phyloP scores from a whole-genome alignment of 768 basidiomycete species.

The Boletus rex-veris region DNA sequence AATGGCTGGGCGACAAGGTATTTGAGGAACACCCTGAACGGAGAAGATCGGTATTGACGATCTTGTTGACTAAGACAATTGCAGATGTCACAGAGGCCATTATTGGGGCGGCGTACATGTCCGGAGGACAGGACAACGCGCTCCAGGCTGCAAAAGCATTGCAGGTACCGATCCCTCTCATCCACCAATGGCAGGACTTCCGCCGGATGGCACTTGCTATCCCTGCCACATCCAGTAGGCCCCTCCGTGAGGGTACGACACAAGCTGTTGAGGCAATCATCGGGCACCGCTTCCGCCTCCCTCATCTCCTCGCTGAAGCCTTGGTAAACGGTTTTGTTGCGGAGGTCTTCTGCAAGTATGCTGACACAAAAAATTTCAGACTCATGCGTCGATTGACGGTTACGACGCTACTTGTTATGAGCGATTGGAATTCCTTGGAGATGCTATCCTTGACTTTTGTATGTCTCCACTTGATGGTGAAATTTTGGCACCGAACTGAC shows the following conservation, averaged over 20 bases:
- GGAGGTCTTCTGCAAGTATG: background rate
- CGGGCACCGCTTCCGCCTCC: constrained; percentile 57
- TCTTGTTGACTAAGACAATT: constrained; percentile 48
- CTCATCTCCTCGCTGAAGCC: constrained; percentile 66
- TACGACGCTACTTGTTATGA: constrained; percentile 62
- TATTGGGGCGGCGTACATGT: constrained; percentile 76
- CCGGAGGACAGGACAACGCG: constrained; percentile 66
- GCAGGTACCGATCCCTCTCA: constrained; percentile 57
- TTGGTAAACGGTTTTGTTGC: constrained; percentile 45
- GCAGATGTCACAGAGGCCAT: constrained; percentile 86
- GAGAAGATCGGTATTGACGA: constrained; percentile 9
- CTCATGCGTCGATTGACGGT: constrained; percentile 60
- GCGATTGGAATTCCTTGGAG: constrained; percentile 81
- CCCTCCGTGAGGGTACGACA: constrained; percentile 46
- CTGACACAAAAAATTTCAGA: constrained; percentile 42
- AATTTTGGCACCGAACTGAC: background rate
- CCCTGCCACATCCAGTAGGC: constrained; percentile 42
- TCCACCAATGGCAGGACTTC: constrained; percentile 75
- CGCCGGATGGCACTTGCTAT: constrained; percentile 41
- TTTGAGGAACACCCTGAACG: background rate
- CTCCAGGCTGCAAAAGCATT: constrained; percentile 62
- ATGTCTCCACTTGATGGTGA: constrained; percentile 25
- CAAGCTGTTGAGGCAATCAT: constrained; percentile 60
- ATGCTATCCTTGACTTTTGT: constrained; percentile 84
- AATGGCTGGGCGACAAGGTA: constrained; percentile 80